Conservation (phyloP, 2,329 filamentous ascomycete species). For the Xylaria arbuscula region DNA sequence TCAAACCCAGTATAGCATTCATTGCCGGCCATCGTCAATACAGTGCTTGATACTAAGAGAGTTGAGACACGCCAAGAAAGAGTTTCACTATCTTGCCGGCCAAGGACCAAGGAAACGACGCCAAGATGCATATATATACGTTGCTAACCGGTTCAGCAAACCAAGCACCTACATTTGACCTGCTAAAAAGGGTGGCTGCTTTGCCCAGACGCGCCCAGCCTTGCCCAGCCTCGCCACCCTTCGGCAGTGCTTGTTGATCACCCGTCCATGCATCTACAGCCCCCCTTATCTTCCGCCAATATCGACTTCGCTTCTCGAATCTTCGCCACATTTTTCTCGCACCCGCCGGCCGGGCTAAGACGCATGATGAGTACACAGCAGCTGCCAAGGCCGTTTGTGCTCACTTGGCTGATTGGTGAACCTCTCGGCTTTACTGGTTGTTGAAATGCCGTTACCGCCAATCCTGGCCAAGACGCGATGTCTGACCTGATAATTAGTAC, state of each 20-base stretch:
- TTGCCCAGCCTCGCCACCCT: constrained; percentile 23
- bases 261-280: constrained; percentile 20
- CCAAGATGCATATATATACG: constrained; percentile 21
- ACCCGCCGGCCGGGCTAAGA: constrained; percentile 3
- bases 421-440: constrained; percentile 19
- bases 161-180: background rate
- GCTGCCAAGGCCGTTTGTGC: constrained; percentile 28
- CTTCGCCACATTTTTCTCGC: constrained; percentile 18
- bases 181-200: constrained; percentile 26
- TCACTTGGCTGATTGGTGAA: constrained; percentile 15
- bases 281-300: constrained; percentile 21
- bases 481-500: constrained; percentile 7
- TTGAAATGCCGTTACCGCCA: constrained; percentile 14
- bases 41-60: background rate
- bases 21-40: background rate
- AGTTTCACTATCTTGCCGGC: constrained; percentile 10
- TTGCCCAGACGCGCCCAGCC: constrained; percentile 26
- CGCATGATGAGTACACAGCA: constrained; percentile 14
- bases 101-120: constrained; percentile 23
- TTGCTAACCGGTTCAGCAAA: constrained; percentile 4
- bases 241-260: constrained; percentile 34
- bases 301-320: constrained; percentile 16
- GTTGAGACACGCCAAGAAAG: constrained; percentile 14
- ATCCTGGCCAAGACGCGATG: background rate
- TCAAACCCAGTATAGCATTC: background rate